phyloP scores from a whole-genome alignment of 352 stramenopile species.

The Peronospora belbahrii region DNA sequence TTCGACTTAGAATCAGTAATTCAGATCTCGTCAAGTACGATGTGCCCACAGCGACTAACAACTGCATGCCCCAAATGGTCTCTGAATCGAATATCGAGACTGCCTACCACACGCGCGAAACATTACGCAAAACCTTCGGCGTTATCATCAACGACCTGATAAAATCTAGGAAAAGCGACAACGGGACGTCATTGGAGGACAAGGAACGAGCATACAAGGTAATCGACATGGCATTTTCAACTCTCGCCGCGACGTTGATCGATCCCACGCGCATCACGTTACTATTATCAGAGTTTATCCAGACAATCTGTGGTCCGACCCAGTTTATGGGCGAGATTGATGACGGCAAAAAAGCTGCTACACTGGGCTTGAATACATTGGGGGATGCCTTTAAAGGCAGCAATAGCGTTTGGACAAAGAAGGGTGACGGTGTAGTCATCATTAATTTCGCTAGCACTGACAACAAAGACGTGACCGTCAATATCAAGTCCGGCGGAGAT shows the following conservation, averaged over 20 bases:
- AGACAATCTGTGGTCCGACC: slow-evolving; percentile 41
- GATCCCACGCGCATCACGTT: slow-evolving; percentile 39
- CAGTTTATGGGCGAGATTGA: slow-evolving; percentile 50
- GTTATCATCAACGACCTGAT: slow-evolving; percentile 26
- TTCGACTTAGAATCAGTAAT: slow-evolving; percentile 30
- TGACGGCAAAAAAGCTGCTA: slow-evolving; percentile 30
- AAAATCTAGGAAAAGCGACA: slow-evolving; percentile 21
- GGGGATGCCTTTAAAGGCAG: slow-evolving; percentile 17
- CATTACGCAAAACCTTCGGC: slow-evolving; percentile 19
- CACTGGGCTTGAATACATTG: slow-evolving; percentile 28
- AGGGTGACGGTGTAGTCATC: slow-evolving; percentile 16
- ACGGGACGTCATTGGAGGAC: slow-evolving; percentile 13
- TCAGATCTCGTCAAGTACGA: slow-evolving; percentile 34
- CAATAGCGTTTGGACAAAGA: slow-evolving; percentile 17
- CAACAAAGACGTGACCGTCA: slow-evolving; percentile 18
- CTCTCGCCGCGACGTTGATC: slow-evolving; percentile 13
- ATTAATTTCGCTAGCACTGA: slow-evolving; percentile 22
- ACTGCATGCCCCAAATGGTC: slow-evolving; percentile 30
- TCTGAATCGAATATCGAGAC: slow-evolving; percentile 12
- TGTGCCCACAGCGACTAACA: slow-evolving; percentile 26
- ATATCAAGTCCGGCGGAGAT: slow-evolving; percentile 25
- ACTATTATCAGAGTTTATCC: slow-evolving; percentile 46
- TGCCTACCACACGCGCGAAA: slow-evolving; percentile 19
- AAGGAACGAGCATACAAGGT: slow-evolving; percentile 16
- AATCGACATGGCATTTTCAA: slow-evolving; percentile 17